Conservation (phyloP, 208 protist genomes). For the Strigomonas culicis region DNA sequence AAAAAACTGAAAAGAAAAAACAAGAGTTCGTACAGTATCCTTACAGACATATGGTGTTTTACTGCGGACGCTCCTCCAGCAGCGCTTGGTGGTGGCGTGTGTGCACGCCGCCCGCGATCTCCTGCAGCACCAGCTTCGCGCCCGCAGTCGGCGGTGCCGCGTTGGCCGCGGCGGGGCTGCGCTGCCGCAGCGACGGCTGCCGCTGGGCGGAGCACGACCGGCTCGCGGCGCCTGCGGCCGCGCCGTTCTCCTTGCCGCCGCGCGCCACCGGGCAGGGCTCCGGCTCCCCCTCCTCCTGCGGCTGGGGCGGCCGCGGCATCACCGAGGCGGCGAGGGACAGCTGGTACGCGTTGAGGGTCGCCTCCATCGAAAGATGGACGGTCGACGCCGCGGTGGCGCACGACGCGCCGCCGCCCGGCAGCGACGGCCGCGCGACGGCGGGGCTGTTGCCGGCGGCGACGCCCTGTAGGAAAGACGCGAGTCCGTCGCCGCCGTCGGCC, state of each 20-base stretch:
- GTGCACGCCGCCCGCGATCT: too few relatives aligned
- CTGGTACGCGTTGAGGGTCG: constrained; percentile 21
- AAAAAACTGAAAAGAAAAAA: constrained; percentile 13
- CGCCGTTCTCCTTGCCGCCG: constrained; percentile 16
- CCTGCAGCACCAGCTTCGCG: too few relatives aligned
- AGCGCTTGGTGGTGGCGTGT: too few relatives aligned
- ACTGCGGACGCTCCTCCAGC: constrained; percentile 3
- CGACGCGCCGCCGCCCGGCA: not conserved
- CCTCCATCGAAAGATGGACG: constrained; percentile 18
- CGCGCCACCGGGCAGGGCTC: not conserved
- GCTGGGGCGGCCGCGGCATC: not conserved
- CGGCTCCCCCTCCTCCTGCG: constrained; percentile 13
- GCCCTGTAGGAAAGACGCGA: constrained; percentile 2
- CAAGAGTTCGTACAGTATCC: not conserved
- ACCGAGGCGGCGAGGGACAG: constrained; percentile 5
- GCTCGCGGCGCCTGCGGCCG: not conserved
- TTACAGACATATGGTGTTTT: constrained; percentile 4
- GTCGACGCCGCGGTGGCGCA: not conserved
- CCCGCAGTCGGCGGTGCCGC: too few relatives aligned
- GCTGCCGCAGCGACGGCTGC: constrained; percentile 7
- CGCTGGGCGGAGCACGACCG: not conserved
- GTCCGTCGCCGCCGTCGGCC: not conserved
- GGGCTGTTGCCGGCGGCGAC: constrained; percentile 2
- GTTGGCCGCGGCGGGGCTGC: not conserved
- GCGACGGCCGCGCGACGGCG: constrained; percentile 13